Evolutionary conservation across 306 rosid species (phyloP), one percentile per base, ranked within the genome.

Genomic region (Castanea mollissima): DNA sequence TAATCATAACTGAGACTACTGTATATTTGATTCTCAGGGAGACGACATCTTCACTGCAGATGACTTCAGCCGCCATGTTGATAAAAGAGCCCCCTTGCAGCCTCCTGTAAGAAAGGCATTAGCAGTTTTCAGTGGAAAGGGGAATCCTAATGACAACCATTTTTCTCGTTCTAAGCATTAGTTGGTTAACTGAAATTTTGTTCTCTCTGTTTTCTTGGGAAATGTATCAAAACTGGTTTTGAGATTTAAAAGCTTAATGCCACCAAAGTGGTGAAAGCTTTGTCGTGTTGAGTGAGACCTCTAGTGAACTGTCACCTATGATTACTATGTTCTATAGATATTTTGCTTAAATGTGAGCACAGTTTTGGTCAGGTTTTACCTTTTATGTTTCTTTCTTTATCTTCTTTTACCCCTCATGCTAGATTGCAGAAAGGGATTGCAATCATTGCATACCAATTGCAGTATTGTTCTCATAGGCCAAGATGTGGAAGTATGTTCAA

Each of bases 81-180:
- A 87, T 83, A 91, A 93, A 84, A 89, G 74, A 27, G 79, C 89
- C 57, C 89, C 98, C 74, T 74, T 93, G 86, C 97, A 87, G 94
- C 94, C 99, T 84, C 97, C 97, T 1, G 76, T 96, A 71, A 86
- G 98, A 82, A 92, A 89, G 82, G 94, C 96, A 13, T 58, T 91
- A 57, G 90, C 96, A 44, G 92, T 85, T 73, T 93, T 91, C 77
- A 35, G 94, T 57, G 94, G 96, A 59, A 91, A 63, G 88, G 91
- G 99, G 82, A 93, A 96, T 87, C 99, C 97, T 19, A 95, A 95
- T 16, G 99, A 93, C 85, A 93, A 91, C 77, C 98, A 91, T 79
- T 93, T 70, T 88, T 83, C 96, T 41, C 91, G 93, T 75, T 69
- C 97, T 3, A 90, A 77, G 88, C 92, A 49, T 16, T 88, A 76